These are phyloP conservation scores for Astragalus membranaceus DNA, from an alignment of 306 rosid genomes.

Conservation along the genomic window DNA sequence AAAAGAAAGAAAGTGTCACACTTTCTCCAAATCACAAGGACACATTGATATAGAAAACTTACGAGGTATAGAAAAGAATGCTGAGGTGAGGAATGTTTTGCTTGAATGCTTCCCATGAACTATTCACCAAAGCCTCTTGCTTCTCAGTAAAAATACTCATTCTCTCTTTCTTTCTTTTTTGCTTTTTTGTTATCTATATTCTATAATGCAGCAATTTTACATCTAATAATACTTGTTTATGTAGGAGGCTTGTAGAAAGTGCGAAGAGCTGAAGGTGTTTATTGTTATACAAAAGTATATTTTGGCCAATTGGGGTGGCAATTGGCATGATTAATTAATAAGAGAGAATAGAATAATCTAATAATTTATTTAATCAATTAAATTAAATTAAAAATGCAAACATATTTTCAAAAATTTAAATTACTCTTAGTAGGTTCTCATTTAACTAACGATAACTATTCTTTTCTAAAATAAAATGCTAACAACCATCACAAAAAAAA, in stretches of 20 bases:
- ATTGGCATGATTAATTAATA: neutral
- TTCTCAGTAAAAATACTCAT: conserved; percentile 15
- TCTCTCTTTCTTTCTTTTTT: neutral
- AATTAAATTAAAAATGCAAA: neutral
- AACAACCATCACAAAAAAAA: too few species aligned
- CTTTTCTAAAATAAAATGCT: too few species aligned
- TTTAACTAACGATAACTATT: neutral
- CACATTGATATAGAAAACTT: neutral
- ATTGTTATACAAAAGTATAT: neutral
- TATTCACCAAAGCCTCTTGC: conserved; percentile 26
- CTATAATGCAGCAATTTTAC: neutral
- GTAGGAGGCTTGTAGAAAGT: neutral
- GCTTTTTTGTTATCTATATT: neutral
- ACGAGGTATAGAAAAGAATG: conserved; percentile 19
- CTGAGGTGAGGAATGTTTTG: conserved; percentile 20
- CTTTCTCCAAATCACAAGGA: too few species aligned
- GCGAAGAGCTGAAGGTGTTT: neutral
- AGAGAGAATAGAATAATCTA: neutral
- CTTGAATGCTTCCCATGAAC: conserved; percentile 19
- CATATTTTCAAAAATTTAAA: neutral
- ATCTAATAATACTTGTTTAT: neutral
- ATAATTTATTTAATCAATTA: neutral
- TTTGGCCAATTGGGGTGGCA: neutral
- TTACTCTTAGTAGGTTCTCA: neutral
- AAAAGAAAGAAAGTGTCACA: too few species aligned